phyloP scores from a whole-genome alignment of 2,329 filamentous ascomycete species.

The Ciborinia camelliae region DNA sequence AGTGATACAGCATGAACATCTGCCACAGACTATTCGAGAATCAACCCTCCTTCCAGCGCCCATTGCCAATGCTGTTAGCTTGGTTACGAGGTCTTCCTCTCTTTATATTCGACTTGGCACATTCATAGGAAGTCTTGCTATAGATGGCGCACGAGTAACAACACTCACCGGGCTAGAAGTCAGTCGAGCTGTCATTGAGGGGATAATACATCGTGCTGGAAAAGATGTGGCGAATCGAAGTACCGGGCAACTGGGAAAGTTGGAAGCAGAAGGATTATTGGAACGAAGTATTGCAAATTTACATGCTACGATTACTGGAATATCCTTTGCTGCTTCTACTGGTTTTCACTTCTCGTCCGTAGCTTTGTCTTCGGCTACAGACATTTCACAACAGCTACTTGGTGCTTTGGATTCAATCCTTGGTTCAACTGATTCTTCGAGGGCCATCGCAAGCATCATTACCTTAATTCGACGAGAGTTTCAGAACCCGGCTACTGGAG shows the following conservation, averaged over 20 bases:
- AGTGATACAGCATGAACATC: neutral
- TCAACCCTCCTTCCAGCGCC: conserved; percentile 55
- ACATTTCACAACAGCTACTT: conserved; percentile 56
- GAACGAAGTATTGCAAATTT: conserved; percentile 55
- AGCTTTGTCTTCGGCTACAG: conserved; percentile 52
- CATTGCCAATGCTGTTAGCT: conserved; percentile 56
- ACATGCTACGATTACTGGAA: conserved; percentile 54
- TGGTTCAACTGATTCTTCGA: conserved; percentile 65
- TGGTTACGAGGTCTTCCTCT: conserved; percentile 58
- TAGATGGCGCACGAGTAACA: conserved; percentile 40
- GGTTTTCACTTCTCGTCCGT: conserved; percentile 57
- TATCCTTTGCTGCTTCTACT: conserved; percentile 59
- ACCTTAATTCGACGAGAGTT: conserved; percentile 62
- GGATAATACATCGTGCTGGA: conserved; percentile 39
- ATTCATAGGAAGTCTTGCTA: conserved; percentile 39
- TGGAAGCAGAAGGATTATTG: conserved; percentile 55
- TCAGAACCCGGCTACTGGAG: conserved; percentile 58
- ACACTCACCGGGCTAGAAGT: conserved; percentile 41
- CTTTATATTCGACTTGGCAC: conserved; percentile 44
- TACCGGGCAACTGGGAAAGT: conserved; percentile 44
- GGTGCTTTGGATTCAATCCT: conserved; percentile 61
- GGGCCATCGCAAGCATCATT: conserved; percentile 64
- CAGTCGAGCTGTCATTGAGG: conserved; percentile 40
- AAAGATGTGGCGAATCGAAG: conserved; percentile 37
- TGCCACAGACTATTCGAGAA: conserved; percentile 18